These are phyloP conservation scores for Boeremia exigua DNA, from an alignment of 2,329 filamentous ascomycete species.

Conservation along the genomic window DNA sequence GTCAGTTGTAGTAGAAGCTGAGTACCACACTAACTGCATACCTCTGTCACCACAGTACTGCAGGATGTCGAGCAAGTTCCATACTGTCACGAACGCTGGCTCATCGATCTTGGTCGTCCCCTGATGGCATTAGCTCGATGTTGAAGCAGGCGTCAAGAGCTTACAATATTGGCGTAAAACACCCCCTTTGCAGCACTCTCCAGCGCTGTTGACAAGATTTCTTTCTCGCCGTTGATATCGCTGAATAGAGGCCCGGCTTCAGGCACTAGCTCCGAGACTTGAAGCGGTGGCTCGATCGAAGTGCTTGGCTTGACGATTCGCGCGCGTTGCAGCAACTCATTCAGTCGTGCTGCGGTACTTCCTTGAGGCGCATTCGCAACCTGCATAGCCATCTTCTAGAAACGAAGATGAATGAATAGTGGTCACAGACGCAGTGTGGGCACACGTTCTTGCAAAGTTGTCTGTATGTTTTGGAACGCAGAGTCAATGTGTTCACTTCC, in stretches of 20 bases:
- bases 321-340: conserved; percentile 51
- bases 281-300: conserved; percentile 54
- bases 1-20: conserved; percentile 10
- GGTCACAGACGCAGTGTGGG: neutral
- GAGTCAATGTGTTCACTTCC: neutral
- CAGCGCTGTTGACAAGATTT: conserved; percentile 69
- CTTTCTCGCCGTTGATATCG: conserved; percentile 50
- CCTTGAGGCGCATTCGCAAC: conserved; percentile 31
- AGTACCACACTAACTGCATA: conserved; percentile 57
- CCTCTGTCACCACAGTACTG: conserved; percentile 84
- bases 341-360: conserved; percentile 43
- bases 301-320: conserved; percentile 48
- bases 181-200: conserved; percentile 83
- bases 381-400: conserved; percentile 36
- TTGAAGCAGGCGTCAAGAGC: conserved; percentile 34
- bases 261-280: conserved; percentile 47
- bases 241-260: conserved; percentile 38
- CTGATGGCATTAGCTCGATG: conserved; percentile 52
- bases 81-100: conserved; percentile 80
- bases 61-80: conserved; percentile 94
- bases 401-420: neutral
- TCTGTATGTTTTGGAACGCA: neutral
- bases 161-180: conserved; percentile 80
- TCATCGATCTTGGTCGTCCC: conserved; percentile 77
- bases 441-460: neutral